Base-by-base conservation (phyloP, 2,329 filamentous ascomycete genomes). In the Paraphoma chrysanthemicola region DNA sequence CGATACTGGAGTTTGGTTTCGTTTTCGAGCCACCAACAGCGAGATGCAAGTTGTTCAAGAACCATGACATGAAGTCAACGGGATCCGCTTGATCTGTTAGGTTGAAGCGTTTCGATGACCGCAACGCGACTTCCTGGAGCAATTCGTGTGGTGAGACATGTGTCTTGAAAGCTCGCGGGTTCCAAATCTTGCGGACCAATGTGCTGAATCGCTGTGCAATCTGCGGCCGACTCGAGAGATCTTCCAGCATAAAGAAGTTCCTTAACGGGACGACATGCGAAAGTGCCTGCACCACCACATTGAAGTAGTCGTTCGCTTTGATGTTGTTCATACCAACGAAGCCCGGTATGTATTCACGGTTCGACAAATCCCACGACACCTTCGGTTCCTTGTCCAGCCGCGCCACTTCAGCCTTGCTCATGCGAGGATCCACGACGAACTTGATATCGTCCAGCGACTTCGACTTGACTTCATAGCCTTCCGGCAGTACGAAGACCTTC, bases 281-380 rank as follows among this genome's bases (percentile, higher is more conserved):
- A 38, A 99, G 84, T 6, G 93, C 90, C 77, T 99, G 95, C 47
- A 96, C 90, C 3, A 97, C 86, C 28, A 97, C 94, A 74, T 99
- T 99, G 72, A 98, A 85, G 80, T 99, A 99, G 81, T 99, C 95
- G 79, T 99, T 99, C 56, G 95, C 92, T 78, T 99, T 99, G 83
- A 99, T 97, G 79, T 99, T 99, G 84, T 99, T 99, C 91, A 99
- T 96, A 64, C 95, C 95, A 59, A 99, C 92, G 74, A 93, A 99
- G 6, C 95, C 94, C 17, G 95, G 95, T 64, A 89, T 89, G 79
- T 99, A 99, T 74, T 90, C 88, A 77, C 90, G 91, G 61, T 92
- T 92, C 48, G 84, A 83, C 42, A 98, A 83, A 69, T 96, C 94
- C 85, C 89, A 93, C 44, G 87, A 86, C 16, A 81, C 83, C 70